Conservation (phyloP, 2,329 filamentous ascomycete species). For the Sordariomycetes sp. region DNA sequence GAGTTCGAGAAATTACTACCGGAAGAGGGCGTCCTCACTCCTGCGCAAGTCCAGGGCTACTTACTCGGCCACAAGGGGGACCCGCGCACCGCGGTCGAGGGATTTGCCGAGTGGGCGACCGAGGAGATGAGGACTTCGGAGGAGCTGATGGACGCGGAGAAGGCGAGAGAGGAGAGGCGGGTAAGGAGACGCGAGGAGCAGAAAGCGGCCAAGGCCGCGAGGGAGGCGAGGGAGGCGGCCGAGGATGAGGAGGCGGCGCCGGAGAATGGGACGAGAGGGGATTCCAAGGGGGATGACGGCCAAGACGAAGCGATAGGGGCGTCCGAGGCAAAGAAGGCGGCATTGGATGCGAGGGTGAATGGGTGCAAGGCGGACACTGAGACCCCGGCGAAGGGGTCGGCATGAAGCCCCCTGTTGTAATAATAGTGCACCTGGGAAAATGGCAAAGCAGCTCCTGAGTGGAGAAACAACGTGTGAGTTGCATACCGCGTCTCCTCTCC, state of each 20-base stretch:
- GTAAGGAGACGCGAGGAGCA: neutral
- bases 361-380: no score
- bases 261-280: no score
- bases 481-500: no score
- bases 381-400: no score
- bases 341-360: no score
- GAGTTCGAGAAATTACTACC: constrained; percentile 39
- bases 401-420: no score
- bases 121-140: constrained; percentile 20
- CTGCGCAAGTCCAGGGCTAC: constrained; percentile 54
- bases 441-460: no score
- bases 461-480: no score
- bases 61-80: constrained; percentile 16
- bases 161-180: neutral
- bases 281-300: no score
- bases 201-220: constrained; percentile 36
- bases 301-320: no score
- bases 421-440: no score
- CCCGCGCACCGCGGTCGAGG: constrained; percentile 22
- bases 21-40: constrained; percentile 29
- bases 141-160: neutral
- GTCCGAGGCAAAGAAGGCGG: no score
- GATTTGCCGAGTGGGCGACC: constrained; percentile 23
- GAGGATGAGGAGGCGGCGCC: neutral
- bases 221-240: neutral